Percentiles rank a stretch among this genome's conserved stretches.
Evolutionary conservation across 768 basidiomycete genomes (phyloP).

Genomic region (Thelephora aurantiotincta): DNA sequence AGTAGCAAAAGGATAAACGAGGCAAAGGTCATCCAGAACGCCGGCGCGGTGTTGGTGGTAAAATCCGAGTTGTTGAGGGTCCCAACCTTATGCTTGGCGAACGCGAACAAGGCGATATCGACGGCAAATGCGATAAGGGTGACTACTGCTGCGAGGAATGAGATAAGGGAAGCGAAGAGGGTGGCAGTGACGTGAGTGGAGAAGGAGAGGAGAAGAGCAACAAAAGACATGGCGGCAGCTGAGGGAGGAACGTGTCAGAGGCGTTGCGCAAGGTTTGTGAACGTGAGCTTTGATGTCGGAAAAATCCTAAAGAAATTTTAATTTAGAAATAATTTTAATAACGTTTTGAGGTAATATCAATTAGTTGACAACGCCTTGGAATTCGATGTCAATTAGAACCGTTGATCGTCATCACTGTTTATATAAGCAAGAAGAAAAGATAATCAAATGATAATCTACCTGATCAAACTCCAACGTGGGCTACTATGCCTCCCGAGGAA

Average conservation of each 20-base stretch:
- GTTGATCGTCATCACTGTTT: too few species aligned
- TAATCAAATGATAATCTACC: background rate
- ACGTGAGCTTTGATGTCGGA: background rate
- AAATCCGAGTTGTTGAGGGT: slow-evolving; percentile 30
- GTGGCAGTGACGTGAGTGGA: slow-evolving; percentile 36
- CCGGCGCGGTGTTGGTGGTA: slow-evolving; percentile 44
- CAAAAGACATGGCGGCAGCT: slow-evolving; percentile 41
- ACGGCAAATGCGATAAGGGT: slow-evolving; percentile 63
- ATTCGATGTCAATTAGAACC: too few species aligned
- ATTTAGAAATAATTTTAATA: too few species aligned
- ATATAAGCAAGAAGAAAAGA: too few species aligned
- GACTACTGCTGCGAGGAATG: slow-evolving; percentile 57
- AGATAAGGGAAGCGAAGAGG: slow-evolving; percentile 29
- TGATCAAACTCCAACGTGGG: too few species aligned
- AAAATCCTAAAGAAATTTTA: too few species aligned
- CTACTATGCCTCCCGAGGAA: too few species aligned
- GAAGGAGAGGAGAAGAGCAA: slow-evolving; percentile 50
- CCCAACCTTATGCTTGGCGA: slow-evolving; percentile 41
- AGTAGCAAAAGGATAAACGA: slow-evolving; percentile 47
- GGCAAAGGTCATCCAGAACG: slow-evolving; percentile 66
- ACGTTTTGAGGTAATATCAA: too few species aligned
- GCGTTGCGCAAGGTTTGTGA: background rate
- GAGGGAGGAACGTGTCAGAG: slow-evolving; percentile 1
- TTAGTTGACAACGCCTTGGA: too few species aligned
- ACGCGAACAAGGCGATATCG: slow-evolving; percentile 61